A percentile compares a stretch with the other conserved stretches of the same genome.
These are phyloP conservation scores for Spencermartinsiella ligniputridi DNA, from an alignment of 1,139 yeast species.

Conservation along the genomic window DNA sequence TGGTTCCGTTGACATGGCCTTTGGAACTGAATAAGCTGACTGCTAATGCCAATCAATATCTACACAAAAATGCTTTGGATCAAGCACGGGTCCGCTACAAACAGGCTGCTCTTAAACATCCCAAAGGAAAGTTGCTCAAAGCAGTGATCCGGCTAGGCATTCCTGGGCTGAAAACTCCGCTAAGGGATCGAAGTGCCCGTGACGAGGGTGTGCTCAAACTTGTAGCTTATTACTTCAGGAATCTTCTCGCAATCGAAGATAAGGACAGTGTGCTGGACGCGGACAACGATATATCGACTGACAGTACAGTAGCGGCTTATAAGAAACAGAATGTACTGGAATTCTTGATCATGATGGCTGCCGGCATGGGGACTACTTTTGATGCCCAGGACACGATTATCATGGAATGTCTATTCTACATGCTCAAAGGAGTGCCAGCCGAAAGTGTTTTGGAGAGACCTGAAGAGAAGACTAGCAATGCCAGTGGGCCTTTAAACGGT, in stretches of 20 bases:
- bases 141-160: constrained; percentile 69
- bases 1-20: constrained; percentile 89
- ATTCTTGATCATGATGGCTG: constrained; percentile 63
- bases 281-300: constrained; percentile 64
- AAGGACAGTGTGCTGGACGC: constrained; percentile 31
- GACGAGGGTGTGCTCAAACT: constrained; percentile 72
- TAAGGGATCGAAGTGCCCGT: constrained; percentile 55
- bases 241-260: constrained; percentile 71
- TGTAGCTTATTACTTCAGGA: constrained; percentile 69
- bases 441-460: constrained; percentile 23
- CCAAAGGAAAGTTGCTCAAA: constrained; percentile 58
- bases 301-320: constrained; percentile 53
- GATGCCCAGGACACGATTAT: constrained; percentile 60
- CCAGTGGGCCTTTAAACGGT: too few relatives aligned
- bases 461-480: background rate
- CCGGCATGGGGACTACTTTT: constrained; percentile 61
- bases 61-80: constrained; percentile 55
- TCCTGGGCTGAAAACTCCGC: constrained; percentile 54
- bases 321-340: constrained; percentile 66
- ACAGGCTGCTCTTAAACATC: constrained; percentile 54
- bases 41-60: constrained; percentile 48
- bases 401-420: constrained; percentile 64
- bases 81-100: constrained; percentile 71
- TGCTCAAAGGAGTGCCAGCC: constrained; percentile 55
- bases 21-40: constrained; percentile 50